Evolutionary conservation across 129 eudicot genomes (phyloP).

Genomic region (Artemisia annua): DNA sequence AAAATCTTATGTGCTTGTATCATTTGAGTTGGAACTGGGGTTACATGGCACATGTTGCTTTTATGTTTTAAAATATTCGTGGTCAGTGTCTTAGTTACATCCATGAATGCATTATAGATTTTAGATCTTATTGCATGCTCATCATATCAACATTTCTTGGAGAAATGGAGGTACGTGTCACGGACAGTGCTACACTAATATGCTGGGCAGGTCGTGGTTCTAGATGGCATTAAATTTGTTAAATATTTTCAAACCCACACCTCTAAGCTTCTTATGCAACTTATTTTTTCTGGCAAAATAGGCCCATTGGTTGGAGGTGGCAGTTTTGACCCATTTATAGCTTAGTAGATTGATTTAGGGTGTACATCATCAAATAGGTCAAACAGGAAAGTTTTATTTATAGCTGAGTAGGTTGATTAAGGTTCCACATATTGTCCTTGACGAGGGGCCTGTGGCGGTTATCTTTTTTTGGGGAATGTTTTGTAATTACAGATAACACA

Average conservation of each 20-base stretch:
- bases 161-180: not conserved
- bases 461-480: no score
- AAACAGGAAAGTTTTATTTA: not conserved
- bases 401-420: not conserved
- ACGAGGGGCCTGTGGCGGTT: no score
- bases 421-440: no score
- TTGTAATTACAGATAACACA: no score
- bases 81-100: not conserved
- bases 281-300: not conserved
- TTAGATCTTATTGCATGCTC: not conserved
- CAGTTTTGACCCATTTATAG: not conserved
- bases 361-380: not conserved
- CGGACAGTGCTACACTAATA: not conserved
- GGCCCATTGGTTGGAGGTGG: not conserved
- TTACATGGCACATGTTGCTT: not conserved
- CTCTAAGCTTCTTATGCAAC: not conserved
- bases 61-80: no score
- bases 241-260: not conserved
- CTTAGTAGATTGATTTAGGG: not conserved
- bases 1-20: not conserved
- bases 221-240: not conserved
- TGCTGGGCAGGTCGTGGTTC: not conserved
- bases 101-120: not conserved
- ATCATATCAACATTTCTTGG: not conserved
- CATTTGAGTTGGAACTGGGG: constrained; percentile 5